Evolutionary conservation across 169 alveolate species (phyloP).

Genomic region (Plasmodium relictum): DNA sequence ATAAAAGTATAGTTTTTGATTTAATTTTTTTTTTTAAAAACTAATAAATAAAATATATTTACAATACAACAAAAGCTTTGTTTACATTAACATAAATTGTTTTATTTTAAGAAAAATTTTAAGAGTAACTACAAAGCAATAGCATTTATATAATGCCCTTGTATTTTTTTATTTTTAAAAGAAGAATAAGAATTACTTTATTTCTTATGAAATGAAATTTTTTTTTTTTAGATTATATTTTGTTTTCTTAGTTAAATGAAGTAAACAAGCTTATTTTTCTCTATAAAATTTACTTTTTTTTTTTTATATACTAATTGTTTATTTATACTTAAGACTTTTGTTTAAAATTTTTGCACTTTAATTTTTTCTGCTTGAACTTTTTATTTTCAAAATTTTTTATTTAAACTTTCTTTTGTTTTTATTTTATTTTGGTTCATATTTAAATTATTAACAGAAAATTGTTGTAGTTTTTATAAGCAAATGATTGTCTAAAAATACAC

Average conservation of each 20-base stretch:
- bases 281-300: not conserved
- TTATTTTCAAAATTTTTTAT: no score
- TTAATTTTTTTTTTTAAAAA: conserved; percentile 18
- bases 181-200: not conserved
- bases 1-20: conserved; percentile 6
- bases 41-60: not conserved
- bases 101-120: conserved; percentile 6
- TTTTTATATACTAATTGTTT: not conserved
- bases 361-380: conserved; percentile 29
- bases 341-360: conserved; percentile 18
- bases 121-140: conserved; percentile 5
- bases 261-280: no score
- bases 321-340: conserved; percentile 12
- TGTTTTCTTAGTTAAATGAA: no score
- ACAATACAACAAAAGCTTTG: not conserved
- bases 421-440: not conserved
- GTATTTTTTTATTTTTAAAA: conserved; percentile 6
- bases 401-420: conserved; percentile 3
- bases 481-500: conserved; percentile 44
- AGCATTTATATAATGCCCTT: not conserved
- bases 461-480: conserved; percentile 36
- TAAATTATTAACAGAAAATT: no score
- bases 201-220: not conserved
- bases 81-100: conserved; percentile 7
- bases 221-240: conserved; percentile 2